Evolutionary conservation across 2,329 filamentous ascomycete genomes (phyloP).

Genomic region (Aphanoascus verrucosus): DNA sequence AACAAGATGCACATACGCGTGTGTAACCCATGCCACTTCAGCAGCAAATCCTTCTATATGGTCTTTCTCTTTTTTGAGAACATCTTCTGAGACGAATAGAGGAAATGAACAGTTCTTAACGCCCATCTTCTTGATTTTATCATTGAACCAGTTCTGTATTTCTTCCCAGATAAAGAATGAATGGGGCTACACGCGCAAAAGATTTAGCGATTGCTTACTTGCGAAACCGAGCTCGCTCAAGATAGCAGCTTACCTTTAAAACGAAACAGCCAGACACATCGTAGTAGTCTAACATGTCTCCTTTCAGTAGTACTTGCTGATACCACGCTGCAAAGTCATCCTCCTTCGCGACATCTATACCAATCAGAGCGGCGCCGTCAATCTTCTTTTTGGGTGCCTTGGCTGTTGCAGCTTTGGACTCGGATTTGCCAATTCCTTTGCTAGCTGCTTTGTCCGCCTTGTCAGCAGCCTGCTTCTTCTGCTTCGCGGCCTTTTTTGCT

Average conservation of each 20-base stretch:
- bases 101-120: conserved; percentile 96
- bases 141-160: conserved; percentile 49
- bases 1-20: conserved; percentile 30
- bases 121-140: conserved; percentile 74
- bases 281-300: conserved; percentile 96
- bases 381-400: conserved; percentile 44
- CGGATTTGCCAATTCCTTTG: conserved; percentile 35
- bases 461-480: conserved; percentile 34
- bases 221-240: not conserved
- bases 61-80: conserved; percentile 76
- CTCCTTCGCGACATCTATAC: conserved; percentile 75
- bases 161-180: conserved; percentile 59
- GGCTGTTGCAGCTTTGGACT: conserved; percentile 34
- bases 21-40: conserved; percentile 44
- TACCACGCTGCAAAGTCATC: conserved; percentile 93
- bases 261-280: conserved; percentile 97
- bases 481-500: conserved; percentile 42
- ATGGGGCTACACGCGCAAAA: conserved; percentile 38
- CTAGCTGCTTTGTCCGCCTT: conserved; percentile 31
- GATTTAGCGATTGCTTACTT: not conserved
- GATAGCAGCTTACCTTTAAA: conserved; percentile 49
- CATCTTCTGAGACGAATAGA: conserved; percentile 87
- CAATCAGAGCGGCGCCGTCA: conserved; percentile 59
- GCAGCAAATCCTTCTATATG: conserved; percentile 98
- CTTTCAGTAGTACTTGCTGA: conserved; percentile 92